Percentiles rank a stretch among this genome's conserved stretches.
These are phyloP conservation scores for Yamadazyma membranifaciens DNA, from an alignment of 1,139 yeast genomes.

Conservation along the genomic window DNA sequence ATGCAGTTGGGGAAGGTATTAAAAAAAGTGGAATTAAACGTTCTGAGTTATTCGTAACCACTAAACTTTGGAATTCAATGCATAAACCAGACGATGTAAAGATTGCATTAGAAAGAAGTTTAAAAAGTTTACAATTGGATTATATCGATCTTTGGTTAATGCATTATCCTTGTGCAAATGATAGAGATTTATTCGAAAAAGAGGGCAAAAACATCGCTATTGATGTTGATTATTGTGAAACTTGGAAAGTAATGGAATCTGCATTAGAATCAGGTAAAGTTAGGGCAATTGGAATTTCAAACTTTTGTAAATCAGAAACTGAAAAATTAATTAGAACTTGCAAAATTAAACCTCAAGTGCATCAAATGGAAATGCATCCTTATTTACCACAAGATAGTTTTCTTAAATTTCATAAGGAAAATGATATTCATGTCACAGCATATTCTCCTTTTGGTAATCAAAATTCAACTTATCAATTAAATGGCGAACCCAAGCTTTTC, in stretches of 20 bases:
- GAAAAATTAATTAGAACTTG: constrained; percentile 55
- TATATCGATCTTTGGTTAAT: constrained; percentile 55
- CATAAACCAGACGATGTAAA: constrained; percentile 24
- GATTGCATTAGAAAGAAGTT: constrained; percentile 26
- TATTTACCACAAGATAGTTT: constrained; percentile 70
- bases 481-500: not conserved
- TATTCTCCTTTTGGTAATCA: constrained; percentile 26
- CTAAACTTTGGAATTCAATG: constrained; percentile 38
- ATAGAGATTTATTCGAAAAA: constrained; percentile 46
- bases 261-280: constrained; percentile 56
- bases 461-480: constrained; percentile 24
- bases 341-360: constrained; percentile 57
- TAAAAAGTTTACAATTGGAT: constrained; percentile 31
- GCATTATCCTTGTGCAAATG: constrained; percentile 55
- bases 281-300: constrained; percentile 67
- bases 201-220: not conserved
- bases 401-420: constrained; percentile 48
- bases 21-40: constrained; percentile 48
- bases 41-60: constrained; percentile 64
- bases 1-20: constrained; percentile 55
- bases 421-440: constrained; percentile 33
- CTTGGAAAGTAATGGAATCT: constrained; percentile 63
- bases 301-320: constrained; percentile 55
- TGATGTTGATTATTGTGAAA: constrained; percentile 29
- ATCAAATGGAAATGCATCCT: constrained; percentile 71